These are phyloP conservation scores for Knoxia roxburghii DNA, from an alignment of 257 asterid species.

Conservation along the genomic window DNA sequence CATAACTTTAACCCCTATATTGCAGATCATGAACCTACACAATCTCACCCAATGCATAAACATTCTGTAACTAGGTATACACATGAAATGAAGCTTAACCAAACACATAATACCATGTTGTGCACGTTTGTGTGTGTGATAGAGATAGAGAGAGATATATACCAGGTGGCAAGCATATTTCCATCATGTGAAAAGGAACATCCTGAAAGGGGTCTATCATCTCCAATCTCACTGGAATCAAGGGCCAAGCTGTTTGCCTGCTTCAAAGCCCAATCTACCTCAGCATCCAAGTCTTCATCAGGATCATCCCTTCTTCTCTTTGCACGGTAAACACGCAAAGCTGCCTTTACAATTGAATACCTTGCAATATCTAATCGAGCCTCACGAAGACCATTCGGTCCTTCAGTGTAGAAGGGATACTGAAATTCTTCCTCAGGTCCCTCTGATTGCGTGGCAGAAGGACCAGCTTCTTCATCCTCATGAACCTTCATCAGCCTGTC, in stretches of 20 bases:
- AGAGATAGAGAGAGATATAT: conserved; percentile 12
- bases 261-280: conserved; percentile 70
- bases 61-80: background rate
- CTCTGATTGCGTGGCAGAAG: conserved; percentile 39
- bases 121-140: background rate
- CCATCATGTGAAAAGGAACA: conserved; percentile 86
- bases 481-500: conserved; percentile 91
- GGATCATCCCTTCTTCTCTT: conserved; percentile 87
- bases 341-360: conserved; percentile 77
- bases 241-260: conserved; percentile 63
- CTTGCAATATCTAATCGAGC: conserved; percentile 72
- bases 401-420: conserved; percentile 92
- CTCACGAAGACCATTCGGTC: conserved; percentile 56
- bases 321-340: conserved; percentile 68
- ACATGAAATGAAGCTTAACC: background rate
- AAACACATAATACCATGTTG: background rate
- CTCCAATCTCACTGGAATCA: conserved; percentile 81
- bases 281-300: conserved; percentile 95
- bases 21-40: background rate
- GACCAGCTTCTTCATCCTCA: conserved; percentile 82
- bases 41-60: too few species aligned
- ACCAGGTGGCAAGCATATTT: conserved; percentile 93
- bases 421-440: conserved; percentile 65
- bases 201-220: conserved; percentile 90
- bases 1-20: too few species aligned